A percentile compares a stretch with the other conserved stretches of the same genome.
These are phyloP conservation scores for Diaporthe humulicola DNA, from an alignment of 2,329 filamentous ascomycete species.

Conservation along the genomic window DNA sequence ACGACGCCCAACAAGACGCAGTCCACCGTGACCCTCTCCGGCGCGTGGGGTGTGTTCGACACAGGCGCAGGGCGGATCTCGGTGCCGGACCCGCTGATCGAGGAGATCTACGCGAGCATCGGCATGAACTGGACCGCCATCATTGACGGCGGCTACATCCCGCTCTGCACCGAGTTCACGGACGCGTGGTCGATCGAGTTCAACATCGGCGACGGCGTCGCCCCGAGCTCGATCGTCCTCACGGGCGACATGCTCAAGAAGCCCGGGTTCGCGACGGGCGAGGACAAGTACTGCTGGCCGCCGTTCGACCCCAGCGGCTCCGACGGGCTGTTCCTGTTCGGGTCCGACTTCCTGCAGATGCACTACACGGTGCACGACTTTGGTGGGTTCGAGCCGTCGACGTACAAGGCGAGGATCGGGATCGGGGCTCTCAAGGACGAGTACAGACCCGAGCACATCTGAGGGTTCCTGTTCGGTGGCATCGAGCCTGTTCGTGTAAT, in stretches of 20 bases:
- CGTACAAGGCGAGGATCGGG: slow-evolving; percentile 27
- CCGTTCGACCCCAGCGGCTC: slow-evolving; percentile 47
- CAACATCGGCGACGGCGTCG: slow-evolving; percentile 41
- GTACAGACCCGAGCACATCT: slow-evolving; percentile 32
- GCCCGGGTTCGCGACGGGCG: slow-evolving; percentile 49
- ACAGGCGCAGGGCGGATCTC: slow-evolving; percentile 48
- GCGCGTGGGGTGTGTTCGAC: slow-evolving; percentile 47
- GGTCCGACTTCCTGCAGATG: slow-evolving; percentile 46
- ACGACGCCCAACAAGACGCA: slow-evolving; percentile 22
- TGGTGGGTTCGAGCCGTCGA: slow-evolving; percentile 40
- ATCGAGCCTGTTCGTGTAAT: not conserved
- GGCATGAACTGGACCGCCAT: slow-evolving; percentile 53
- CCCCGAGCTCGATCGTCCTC: slow-evolving; percentile 44
- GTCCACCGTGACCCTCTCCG: not conserved
- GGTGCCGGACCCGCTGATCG: slow-evolving; percentile 45
- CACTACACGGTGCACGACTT: slow-evolving; percentile 53
- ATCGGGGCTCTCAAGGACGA: slow-evolving; percentile 34
- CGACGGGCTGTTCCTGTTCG: slow-evolving; percentile 48
- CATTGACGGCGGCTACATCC: slow-evolving; percentile 45
- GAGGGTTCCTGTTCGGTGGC: not conserved
- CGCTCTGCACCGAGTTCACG: slow-evolving; percentile 53
- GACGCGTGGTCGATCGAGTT: slow-evolving; percentile 50
- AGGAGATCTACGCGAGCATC: slow-evolving; percentile 49
- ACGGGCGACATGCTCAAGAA: slow-evolving; percentile 49
- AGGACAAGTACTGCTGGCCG: slow-evolving; percentile 52